Evolutionary conservation across 1,284 basidiomycete species (phyloP), one percentile per base, ranked within the genome.

Genomic region (Trametes hirsuta): DNA sequence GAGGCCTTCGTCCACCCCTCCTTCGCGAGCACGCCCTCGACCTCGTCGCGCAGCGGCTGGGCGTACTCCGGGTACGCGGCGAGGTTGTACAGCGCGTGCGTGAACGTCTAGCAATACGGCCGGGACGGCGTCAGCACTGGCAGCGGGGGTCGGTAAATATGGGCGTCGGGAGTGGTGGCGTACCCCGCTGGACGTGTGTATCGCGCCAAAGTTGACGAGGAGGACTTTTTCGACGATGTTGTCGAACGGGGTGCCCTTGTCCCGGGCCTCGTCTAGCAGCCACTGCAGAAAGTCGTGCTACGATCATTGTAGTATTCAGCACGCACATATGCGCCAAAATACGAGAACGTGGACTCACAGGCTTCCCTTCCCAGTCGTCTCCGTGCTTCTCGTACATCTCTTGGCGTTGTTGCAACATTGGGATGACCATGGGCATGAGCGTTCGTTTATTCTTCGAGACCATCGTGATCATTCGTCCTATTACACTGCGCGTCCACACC

Each of bases 341-440:
- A 12, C 14, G 35, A 45, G 18, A 15, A 14, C 9, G 2, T 24
- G 24, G 1, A 41, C 62, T 3, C n/a, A 79, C 79, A 45, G 79
- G 76, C 60, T 74, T 77, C 25, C 74, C 77, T 3, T 71, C 65
- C 75, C 76, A 80, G 15, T 76, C 71, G 15, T 68, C 58, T 0
- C 80, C 81, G 46, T 74, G 68, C 47, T 71, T 59, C 8, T 69
- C 67, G 55, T 78, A 72, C 49, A 76, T 72, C 9, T 70, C 66
- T 30, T 78, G 62, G 18, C 80, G 70, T 48, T 80, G 74, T 37
- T 72, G 65, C n/a, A 83, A 75, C 30, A 79, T 63, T 4, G 78
- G 78, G 3, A 62, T 45, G 44, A 65, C 53, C 61, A 65, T 65
- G 30, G 61, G 61, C 58, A 54, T 61, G 6, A 65, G 48, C 1